A percentile compares a stretch with the other conserved stretches of the same genome.
These are phyloP conservation scores for Scheffersomyces stambukii DNA, from an alignment of 1,139 yeast species.

Conservation along the genomic window DNA sequence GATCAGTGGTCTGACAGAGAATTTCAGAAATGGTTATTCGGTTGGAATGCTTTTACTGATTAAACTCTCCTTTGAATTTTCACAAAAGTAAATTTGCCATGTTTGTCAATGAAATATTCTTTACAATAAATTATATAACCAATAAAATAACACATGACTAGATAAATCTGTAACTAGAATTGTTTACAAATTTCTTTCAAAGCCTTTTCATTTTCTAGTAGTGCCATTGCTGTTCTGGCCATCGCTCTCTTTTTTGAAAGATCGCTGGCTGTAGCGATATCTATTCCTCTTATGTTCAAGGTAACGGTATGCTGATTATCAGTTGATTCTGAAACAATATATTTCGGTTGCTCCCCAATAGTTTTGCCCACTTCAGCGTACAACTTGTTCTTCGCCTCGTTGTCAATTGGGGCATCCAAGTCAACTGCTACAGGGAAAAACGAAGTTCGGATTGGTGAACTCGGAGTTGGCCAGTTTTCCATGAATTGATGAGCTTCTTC, in stretches of 20 bases:
- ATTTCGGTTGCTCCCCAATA: slow-evolving; percentile 39
- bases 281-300: slow-evolving; percentile 31
- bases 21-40: slow-evolving; percentile 12
- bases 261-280: slow-evolving; percentile 37
- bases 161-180: no score
- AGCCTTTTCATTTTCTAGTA: slow-evolving; percentile 30
- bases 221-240: slow-evolving; percentile 45
- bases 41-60: slow-evolving; percentile 11
- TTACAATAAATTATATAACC: no score
- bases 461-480: slow-evolving; percentile 6
- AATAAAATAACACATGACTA: no score
- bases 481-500: slow-evolving; percentile 18
- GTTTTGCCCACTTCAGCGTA: slow-evolving; percentile 41
- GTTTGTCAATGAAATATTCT: no score
- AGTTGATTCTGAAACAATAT: slow-evolving; percentile 26
- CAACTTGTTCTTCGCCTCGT: slow-evolving; percentile 38
- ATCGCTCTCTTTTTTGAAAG: slow-evolving; percentile 43
- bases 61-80: no score
- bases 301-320: slow-evolving; percentile 31
- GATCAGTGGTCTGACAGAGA: slow-evolving; percentile 12
- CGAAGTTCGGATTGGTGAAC: slow-evolving; percentile 10
- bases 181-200: slow-evolving; percentile 17
- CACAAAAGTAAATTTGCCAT: no score
- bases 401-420: slow-evolving; percentile 22
- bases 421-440: slow-evolving; percentile 26